A percentile compares a stretch with the other conserved stretches of the same genome.
Evolutionary conservation across 164 flowering plant species (phyloP).

Genomic region (Vitis riparia): DNA sequence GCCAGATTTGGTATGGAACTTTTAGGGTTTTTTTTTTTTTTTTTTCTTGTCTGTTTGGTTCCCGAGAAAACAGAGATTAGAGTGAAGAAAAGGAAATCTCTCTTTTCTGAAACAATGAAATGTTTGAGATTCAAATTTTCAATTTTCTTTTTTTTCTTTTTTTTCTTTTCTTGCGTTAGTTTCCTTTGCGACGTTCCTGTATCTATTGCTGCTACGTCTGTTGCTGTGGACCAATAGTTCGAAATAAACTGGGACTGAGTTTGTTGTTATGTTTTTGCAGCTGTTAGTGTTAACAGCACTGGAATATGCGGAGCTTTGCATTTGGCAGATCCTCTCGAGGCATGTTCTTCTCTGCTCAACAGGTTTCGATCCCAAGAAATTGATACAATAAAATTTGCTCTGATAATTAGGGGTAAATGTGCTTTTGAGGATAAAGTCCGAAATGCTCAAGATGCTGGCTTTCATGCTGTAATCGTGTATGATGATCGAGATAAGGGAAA

Average conservation of each 20-base stretch:
- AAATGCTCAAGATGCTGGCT: conserved; percentile 55
- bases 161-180: background rate
- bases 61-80: background rate
- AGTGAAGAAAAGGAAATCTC: background rate
- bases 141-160: background rate
- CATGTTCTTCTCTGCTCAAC: conserved; percentile 38
- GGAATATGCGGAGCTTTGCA: conserved; percentile 50
- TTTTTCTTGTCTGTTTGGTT: background rate
- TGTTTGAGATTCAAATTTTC: background rate
- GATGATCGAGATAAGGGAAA: conserved; percentile 33
- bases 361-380: conserved; percentile 3
- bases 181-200: background rate
- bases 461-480: conserved; percentile 49
- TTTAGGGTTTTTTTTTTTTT: background rate
- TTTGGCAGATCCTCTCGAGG: conserved; percentile 55
- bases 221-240: no score
- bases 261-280: conserved; percentile 21
- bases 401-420: conserved; percentile 59
- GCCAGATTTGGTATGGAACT: conserved; percentile 42
- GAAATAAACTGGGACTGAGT: background rate
- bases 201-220: no score
- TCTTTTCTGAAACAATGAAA: background rate
- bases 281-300: conserved; percentile 29
- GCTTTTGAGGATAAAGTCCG: conserved; percentile 50
- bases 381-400: conserved; percentile 27